phyloP scores from a whole-genome alignment of 2,329 filamentous ascomycete species.

The Monosporascus ibericus region DNA sequence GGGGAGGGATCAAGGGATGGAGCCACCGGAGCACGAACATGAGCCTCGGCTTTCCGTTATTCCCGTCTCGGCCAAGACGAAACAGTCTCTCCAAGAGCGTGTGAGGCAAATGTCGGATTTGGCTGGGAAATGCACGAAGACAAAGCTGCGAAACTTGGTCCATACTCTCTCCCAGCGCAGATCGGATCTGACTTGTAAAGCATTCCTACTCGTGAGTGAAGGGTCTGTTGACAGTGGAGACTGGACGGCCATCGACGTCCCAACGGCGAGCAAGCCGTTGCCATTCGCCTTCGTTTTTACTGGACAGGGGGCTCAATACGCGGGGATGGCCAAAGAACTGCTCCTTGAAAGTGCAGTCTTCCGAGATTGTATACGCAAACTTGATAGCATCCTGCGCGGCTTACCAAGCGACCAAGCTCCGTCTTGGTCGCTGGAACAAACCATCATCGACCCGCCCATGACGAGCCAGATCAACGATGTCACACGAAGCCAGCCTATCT shows the following conservation, averaged over 20 bases:
- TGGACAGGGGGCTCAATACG: constrained; percentile 27
- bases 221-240: background rate
- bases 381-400: constrained; percentile 6
- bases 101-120: background rate
- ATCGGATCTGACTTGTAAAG: background rate
- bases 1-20: too few species aligned
- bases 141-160: background rate
- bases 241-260: background rate
- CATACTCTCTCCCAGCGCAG: background rate
- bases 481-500: constrained; percentile 11
- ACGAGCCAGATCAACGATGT: constrained; percentile 5
- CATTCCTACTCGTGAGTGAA: background rate
- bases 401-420: constrained; percentile 2
- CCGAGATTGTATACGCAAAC: constrained; percentile 5
- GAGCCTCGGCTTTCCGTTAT: background rate
- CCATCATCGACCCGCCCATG: constrained; percentile 4
- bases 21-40: background rate
- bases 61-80: background rate
- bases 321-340: constrained; percentile 25
- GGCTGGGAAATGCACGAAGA: background rate
- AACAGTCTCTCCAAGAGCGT: background rate
- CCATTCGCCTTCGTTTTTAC: constrained; percentile 16
- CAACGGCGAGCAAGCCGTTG: background rate
- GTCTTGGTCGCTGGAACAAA: constrained; percentile 9
- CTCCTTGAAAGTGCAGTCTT: constrained; percentile 12